phyloP scores from a whole-genome alignment of 2,329 filamentous ascomycete genomes.

The Diaporthe citrichinensis region DNA sequence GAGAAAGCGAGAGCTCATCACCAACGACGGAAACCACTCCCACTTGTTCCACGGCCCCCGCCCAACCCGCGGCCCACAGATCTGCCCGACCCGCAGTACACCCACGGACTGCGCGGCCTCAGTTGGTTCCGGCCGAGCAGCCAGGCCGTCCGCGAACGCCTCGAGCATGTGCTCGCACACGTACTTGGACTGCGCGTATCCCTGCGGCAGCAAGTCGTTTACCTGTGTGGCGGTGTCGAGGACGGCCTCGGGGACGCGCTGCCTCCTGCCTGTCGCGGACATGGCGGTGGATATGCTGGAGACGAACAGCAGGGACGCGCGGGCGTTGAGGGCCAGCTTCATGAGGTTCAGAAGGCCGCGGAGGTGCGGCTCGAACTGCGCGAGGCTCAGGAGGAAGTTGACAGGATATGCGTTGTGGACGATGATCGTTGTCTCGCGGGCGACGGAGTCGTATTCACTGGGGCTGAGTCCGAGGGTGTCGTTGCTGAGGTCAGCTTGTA shows the following conservation, averaged over 20 bases:
- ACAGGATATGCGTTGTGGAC: slow-evolving; percentile 71
- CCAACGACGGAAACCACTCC: slow-evolving; percentile 31
- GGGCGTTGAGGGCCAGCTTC: slow-evolving; percentile 50
- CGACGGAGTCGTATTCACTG: slow-evolving; percentile 53
- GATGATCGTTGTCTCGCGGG: slow-evolving; percentile 58
- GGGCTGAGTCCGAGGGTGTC: slow-evolving; percentile 62
- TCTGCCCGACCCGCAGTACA: slow-evolving; percentile 47
- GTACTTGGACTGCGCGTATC: slow-evolving; percentile 38
- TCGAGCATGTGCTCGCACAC: slow-evolving; percentile 43
- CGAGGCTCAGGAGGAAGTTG: slow-evolving; percentile 65
- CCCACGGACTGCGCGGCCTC: slow-evolving; percentile 40
- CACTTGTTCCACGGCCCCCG: slow-evolving; percentile 14
- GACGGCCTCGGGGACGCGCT: slow-evolving; percentile 31
- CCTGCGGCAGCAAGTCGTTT: slow-evolving; percentile 1
- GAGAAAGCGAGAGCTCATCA: slow-evolving; percentile 23
- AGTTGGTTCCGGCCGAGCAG: not conserved
- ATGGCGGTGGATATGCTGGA: slow-evolving; percentile 28
- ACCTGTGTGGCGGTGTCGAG: slow-evolving; percentile 3
- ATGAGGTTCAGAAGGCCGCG: slow-evolving; percentile 65
- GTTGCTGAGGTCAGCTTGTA: slow-evolving; percentile 63
- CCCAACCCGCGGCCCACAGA: slow-evolving; percentile 39
- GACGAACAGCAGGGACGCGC: slow-evolving; percentile 40
- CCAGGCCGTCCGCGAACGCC: slow-evolving; percentile 15
- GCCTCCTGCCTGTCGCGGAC: not conserved
- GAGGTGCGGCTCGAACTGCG: slow-evolving; percentile 65